Evolutionary conservation across 2,329 filamentous ascomycete genomes (phyloP).

Genomic region (Pseudocercospora fijiensis): DNA sequence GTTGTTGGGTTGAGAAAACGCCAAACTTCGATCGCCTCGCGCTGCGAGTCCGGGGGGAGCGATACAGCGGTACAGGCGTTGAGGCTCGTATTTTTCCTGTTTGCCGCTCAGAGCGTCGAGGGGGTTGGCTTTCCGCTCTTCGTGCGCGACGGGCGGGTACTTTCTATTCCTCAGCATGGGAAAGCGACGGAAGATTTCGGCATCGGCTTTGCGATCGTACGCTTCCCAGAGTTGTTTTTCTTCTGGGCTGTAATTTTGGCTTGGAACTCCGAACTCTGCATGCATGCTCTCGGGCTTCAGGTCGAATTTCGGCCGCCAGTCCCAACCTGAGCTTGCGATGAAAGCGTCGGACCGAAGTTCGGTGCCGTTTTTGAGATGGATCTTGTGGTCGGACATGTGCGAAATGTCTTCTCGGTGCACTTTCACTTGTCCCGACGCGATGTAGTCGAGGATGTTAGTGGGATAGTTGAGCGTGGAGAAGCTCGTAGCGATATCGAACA

Average conservation of each 20-base stretch:
- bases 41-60: constrained; percentile 12
- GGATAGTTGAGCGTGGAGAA: constrained; percentile 17
- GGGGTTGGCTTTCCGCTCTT: not conserved
- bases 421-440: constrained; percentile 17
- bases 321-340: constrained; percentile 19
- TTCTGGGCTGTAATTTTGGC: constrained; percentile 10
- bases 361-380: constrained; percentile 11
- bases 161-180: constrained; percentile 6
- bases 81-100: constrained; percentile 8
- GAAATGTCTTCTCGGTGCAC: constrained; percentile 17
- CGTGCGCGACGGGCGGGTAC: constrained; percentile 1
- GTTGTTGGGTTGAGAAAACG: constrained; percentile 13
- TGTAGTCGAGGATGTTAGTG: constrained; percentile 15
- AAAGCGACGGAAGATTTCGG: constrained; percentile 15
- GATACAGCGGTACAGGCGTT: constrained; percentile 20
- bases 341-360: constrained; percentile 13
- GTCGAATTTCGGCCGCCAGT: constrained; percentile 14
- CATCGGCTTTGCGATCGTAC: constrained; percentile 15
- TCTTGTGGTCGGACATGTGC: constrained; percentile 14
- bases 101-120: not conserved
- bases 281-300: constrained; percentile 17
- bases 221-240: constrained; percentile 12
- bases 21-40: constrained; percentile 12
- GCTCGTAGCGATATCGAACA: constrained; percentile 17
- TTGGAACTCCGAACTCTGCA: constrained; percentile 18